phyloP scores from a whole-genome alignment of 331 rosid species.

The Acacia pycnantha region DNA sequence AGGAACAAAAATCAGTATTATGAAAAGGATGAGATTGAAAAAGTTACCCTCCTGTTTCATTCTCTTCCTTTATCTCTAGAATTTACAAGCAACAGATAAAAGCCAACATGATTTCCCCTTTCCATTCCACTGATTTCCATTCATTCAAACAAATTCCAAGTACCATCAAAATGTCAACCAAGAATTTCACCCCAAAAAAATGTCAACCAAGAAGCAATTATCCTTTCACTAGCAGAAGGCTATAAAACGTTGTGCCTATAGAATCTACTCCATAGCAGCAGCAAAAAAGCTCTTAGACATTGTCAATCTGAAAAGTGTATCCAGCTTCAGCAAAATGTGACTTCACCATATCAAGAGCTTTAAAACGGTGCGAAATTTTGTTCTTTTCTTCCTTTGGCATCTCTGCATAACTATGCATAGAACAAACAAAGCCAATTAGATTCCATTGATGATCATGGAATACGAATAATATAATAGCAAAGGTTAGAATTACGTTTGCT shows the following conservation, averaged over 20 bases:
- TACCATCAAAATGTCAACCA: not conserved
- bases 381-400: constrained; percentile 95
- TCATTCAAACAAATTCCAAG: not conserved
- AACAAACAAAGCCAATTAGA: constrained; percentile 22
- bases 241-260: not conserved
- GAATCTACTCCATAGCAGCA: not conserved
- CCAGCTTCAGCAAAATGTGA: constrained; percentile 86
- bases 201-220: not conserved
- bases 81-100: not conserved
- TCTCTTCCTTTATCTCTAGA: not conserved
- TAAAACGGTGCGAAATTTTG: constrained; percentile 78
- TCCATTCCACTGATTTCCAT: not conserved
- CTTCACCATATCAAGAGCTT: constrained; percentile 79
- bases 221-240: not conserved
- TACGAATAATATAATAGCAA: constrained; percentile 9
- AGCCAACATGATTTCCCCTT: not conserved
- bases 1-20: not conserved
- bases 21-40: not conserved
- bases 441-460: constrained; percentile 12
- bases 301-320: constrained; percentile 48
- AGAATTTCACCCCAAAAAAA: not conserved
- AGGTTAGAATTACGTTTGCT: constrained; percentile 62
- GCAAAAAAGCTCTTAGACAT: constrained; percentile 12
- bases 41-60: not conserved
- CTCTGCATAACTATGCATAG: constrained; percentile 70